Evolutionary conservation across 345 rosid genomes (phyloP), one percentile per base, ranked within the genome.

Genomic region (Acer saccharum): DNA sequence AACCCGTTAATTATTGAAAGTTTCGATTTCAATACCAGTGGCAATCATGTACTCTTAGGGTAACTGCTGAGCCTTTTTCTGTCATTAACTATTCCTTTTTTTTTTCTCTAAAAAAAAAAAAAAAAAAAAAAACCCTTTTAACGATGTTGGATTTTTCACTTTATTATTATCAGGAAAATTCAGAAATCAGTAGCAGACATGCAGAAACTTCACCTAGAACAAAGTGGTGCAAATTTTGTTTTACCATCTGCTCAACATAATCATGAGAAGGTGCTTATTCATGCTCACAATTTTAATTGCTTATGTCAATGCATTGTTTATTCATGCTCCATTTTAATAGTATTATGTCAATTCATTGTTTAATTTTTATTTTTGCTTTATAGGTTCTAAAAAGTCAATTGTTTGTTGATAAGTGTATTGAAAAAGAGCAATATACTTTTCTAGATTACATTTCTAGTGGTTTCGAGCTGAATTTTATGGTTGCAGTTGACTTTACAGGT

Each of bases 401-500:
- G 78, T 87, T 90, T 13, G 94, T 94, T 82, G 95, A 93, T 72
- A 84, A 75, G 35, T 91, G 80, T 81, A 75, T 80, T 69, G 97
- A 91, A 85, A 89, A 87, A 87, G 79, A 86, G 52, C 94, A 88
- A 43, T 83, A 83, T 79, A 95, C 86, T 81, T 93, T 95, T 84
- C 84, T 95, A 78, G 98, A 93, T 82, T 95, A 95, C 84, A 87
- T 93, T 68, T 90, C 98, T 12, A 88, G 92, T 65, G 98, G 98
- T 27, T 93, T 91, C 16, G 88, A 94, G 81, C 89, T 93, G 25
- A 93, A 90, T 76, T 94, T 94, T 76, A 93, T 94, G 97, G 97
- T 95, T 78, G 98, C 98, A 43, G 85, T 93, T 66, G 98, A 95
- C 85, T 95, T 95, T 80, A 95, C 98, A 5, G 98, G 98, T 91